phyloP scores from a whole-genome alignment of 768 basidiomycete species.

The Mycena rosella region DNA sequence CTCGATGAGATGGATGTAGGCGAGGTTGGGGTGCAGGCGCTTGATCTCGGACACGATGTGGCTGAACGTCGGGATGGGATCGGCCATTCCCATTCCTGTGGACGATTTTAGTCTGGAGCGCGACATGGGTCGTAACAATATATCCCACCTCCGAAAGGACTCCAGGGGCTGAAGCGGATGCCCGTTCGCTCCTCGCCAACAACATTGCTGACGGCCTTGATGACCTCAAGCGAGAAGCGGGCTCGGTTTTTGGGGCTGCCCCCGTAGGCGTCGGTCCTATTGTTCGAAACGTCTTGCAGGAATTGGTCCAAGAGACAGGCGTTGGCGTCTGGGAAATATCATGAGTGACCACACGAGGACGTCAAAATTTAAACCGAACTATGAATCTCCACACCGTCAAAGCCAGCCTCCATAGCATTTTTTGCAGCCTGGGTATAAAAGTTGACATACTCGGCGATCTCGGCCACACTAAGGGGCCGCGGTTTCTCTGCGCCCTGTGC shows the following conservation, averaged over 20 bases:
- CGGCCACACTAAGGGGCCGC: slow-evolving; percentile 38
- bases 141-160: slow-evolving; percentile 43
- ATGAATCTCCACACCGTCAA: slow-evolving; percentile 54
- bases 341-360: not conserved
- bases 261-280: slow-evolving; percentile 64
- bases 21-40: slow-evolving; percentile 46
- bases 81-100: slow-evolving; percentile 44
- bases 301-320: slow-evolving; percentile 58
- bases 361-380: slow-evolving; percentile 20
- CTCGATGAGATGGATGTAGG: slow-evolving; percentile 54
- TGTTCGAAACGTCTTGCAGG: slow-evolving; percentile 55
- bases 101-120: slow-evolving; percentile 41
- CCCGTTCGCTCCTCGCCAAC: slow-evolving; percentile 56
- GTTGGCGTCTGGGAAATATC: slow-evolving; percentile 26
- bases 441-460: slow-evolving; percentile 48
- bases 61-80: slow-evolving; percentile 48
- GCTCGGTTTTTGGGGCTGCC: slow-evolving; percentile 62
- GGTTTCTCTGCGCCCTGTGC: slow-evolving; percentile 33
- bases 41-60: slow-evolving; percentile 44
- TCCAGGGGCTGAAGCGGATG: slow-evolving; percentile 56
- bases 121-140: too few species aligned
- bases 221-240: slow-evolving; percentile 58
- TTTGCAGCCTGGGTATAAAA: slow-evolving; percentile 47
- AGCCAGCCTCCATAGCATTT: slow-evolving; percentile 50
- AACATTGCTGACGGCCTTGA: slow-evolving; percentile 53